Conservation (phyloP, 176 grass and related monocot species). For the Aegilops sharonensis region DNA sequence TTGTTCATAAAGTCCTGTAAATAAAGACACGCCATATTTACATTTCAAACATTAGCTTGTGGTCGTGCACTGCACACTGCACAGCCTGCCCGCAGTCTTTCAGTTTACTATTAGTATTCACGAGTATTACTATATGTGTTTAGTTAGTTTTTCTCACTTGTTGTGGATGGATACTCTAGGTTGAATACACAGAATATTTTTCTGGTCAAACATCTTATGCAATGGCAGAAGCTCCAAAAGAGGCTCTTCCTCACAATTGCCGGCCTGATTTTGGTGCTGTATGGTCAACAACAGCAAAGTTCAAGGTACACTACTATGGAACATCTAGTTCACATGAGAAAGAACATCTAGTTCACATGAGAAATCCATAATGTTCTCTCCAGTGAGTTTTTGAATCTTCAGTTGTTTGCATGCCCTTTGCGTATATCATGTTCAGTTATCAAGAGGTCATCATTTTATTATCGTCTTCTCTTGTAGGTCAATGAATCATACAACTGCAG, state of each 20-base stretch:
- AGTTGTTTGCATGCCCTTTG: neutral
- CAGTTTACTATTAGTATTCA: neutral
- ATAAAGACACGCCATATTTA: neutral
- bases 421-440: neutral
- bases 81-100: neutral
- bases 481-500: constrained; percentile 92
- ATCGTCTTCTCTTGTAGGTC: constrained; percentile 51
- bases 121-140: neutral
- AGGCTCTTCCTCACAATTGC: constrained; percentile 81
- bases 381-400: neutral
- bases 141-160: constrained; percentile 20
- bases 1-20: neutral
- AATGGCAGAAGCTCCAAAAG: constrained; percentile 82
- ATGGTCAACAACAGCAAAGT: constrained; percentile 69
- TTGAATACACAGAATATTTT: constrained; percentile 96
- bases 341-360: neutral
- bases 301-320: constrained; percentile 56
- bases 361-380: neutral
- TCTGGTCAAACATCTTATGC: constrained; percentile 88
- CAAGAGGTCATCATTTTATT: constrained; percentile 3
- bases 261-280: constrained; percentile 77
- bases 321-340: neutral
- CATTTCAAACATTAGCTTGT: neutral
- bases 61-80: neutral
- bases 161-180: constrained; percentile 47